Percentiles rank a stretch among this genome's conserved stretches.
phyloP scores from a whole-genome alignment of 331 rosid species.

The Pyracantha coccinea region DNA sequence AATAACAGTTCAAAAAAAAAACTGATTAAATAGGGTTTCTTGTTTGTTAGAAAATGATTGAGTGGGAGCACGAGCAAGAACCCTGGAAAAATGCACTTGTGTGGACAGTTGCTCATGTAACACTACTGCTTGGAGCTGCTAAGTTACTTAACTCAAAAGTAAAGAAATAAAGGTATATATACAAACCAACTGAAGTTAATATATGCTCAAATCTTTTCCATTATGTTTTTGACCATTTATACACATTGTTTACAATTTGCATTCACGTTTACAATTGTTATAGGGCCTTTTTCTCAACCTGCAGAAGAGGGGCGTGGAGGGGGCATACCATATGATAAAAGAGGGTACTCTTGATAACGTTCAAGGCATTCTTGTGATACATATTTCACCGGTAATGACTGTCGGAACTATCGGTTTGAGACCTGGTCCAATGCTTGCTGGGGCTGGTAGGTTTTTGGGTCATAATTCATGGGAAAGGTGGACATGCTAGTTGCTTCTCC shows the following conservation, averaged over 20 bases:
- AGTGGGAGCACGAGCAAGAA: slow-evolving; percentile 54
- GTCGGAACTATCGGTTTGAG: slow-evolving; percentile 34
- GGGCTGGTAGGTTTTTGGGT: slow-evolving; percentile 37
- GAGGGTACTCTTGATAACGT: slow-evolving; percentile 41
- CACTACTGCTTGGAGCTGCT: slow-evolving; percentile 64
- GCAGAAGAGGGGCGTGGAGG: slow-evolving; percentile 53
- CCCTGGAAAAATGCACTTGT: slow-evolving; percentile 56
- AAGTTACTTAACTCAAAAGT: slow-evolving; percentile 36
- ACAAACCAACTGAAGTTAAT: not conserved
- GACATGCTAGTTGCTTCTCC: slow-evolving; percentile 27
- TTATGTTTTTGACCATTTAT: not conserved
- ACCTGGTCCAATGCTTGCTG: slow-evolving; percentile 46
- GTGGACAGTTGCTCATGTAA: slow-evolving; percentile 55
- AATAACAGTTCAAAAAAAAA: no score
- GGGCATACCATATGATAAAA: slow-evolving; percentile 43
- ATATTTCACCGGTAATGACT: slow-evolving; percentile 22
- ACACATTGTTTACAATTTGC: not conserved
- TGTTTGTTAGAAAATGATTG: slow-evolving; percentile 49
- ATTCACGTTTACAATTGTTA: not conserved
- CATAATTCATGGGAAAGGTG: slow-evolving; percentile 31
- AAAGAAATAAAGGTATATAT: slow-evolving; percentile 29
- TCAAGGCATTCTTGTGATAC: slow-evolving; percentile 43
- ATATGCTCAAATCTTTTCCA: not conserved
- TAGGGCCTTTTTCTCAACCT: slow-evolving; percentile 56
- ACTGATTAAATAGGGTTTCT: not conserved